Base-by-base conservation (phyloP, 805 yeast genomes). In the Metschnikowia koreensis region DNA sequence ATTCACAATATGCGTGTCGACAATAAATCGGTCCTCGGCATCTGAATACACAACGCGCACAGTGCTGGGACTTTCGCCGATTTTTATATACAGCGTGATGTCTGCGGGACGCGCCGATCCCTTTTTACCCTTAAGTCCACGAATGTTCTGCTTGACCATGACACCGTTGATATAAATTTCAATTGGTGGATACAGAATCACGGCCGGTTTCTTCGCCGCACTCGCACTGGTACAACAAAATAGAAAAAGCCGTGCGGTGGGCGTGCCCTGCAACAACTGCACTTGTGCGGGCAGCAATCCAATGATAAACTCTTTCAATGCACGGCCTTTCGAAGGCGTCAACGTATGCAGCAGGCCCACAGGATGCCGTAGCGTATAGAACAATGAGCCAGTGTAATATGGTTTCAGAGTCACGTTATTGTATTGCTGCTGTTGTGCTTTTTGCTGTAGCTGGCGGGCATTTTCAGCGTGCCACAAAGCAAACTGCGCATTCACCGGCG, bases 81-180 rank as follows among this genome's bases (percentile, higher is more conserved):
- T 38, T 7, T 47, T 50, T 7, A 68, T 16, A 40, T 72, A 70
- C 2, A 74, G 74, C 0, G 96, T 87, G 40, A 93, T 58, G 65
- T 92, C 87, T 0, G 89, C 91, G 0, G 97, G 97, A 54, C 81
- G 79, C 1, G 91, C 86, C 0, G 97, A 84, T 0, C 96, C 97
- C 0, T 80, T 79, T 52, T 78, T 81, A 44, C 86, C 86, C 62
- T 89, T 89, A 31, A 91, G 70, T 0, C 97, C 97, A 50, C 84
- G 81, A 44, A 63, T 62, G 46, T 53, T 58, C 49, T 60, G 61
- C 15, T 59, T 51, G 1, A 84, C 80, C 53, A 81, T 81, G 2
- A 57, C 54, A 6, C 75, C 76, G 62, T 93, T 89, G 38, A 87
- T 75, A 39, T 74, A 75, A 3, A 92, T 71, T 61, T 87, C 96